Evolutionary conservation across 169 alveolate genomes (phyloP).

Genomic region (Eimeria tenella): DNA sequence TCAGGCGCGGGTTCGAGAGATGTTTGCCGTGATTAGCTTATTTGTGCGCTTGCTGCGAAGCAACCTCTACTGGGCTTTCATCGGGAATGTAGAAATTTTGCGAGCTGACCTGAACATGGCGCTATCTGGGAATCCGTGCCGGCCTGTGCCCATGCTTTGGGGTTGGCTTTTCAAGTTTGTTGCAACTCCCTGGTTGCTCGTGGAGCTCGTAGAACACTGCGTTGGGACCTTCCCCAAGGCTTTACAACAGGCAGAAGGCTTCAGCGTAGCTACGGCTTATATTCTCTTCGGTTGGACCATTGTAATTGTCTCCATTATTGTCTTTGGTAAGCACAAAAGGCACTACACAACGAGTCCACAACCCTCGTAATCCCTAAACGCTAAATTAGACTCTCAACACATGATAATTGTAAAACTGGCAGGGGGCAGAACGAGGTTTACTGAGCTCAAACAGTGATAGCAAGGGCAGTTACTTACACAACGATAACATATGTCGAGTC

Average conservation of each 20-base stretch:
- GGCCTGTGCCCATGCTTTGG: conserved; percentile 39
- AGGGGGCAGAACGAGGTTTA: too few species aligned
- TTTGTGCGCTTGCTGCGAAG: conserved; percentile 8
- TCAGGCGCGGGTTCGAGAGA: too few species aligned
- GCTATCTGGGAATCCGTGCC: conserved; percentile 17
- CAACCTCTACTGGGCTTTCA: conserved; percentile 51
- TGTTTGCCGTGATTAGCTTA: background rate
- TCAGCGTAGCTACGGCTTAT: background rate
- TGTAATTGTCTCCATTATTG: background rate
- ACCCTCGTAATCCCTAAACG: too few species aligned
- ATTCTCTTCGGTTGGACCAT: background rate
- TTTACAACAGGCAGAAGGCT: background rate
- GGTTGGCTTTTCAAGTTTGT: conserved; percentile 50
- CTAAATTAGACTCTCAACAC: too few species aligned
- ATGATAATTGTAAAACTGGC: too few species aligned
- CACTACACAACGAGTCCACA: too few species aligned
- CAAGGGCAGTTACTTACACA: too few species aligned
- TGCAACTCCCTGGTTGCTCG: conserved; percentile 53
- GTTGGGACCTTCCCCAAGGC: conserved; percentile 14
- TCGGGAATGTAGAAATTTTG: conserved; percentile 42
- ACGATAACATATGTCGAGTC: too few species aligned
- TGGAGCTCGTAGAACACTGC: background rate
- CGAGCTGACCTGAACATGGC: conserved; percentile 35
- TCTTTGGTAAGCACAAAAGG: background rate
- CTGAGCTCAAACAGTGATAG: too few species aligned